Base-by-base conservation (phyloP, 257 asterid genomes). In the Ocimum tenuiflorum region DNA sequence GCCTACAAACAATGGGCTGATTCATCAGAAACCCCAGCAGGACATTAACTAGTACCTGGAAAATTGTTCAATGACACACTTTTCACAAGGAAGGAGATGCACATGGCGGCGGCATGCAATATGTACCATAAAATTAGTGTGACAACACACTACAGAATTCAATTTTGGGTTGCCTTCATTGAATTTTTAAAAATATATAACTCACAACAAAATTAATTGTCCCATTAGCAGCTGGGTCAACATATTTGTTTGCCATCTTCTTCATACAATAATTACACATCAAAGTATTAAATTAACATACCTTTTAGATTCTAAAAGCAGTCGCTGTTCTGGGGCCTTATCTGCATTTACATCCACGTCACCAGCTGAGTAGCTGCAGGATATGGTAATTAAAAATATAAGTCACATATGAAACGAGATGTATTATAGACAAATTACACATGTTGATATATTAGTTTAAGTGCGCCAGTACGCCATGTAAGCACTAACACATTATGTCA, bases 221-320 rank as follows among this genome's bases (percentile, higher is more conserved):
- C 51, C 31, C 54, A 47, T 59, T 48, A 57, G 48, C 24, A 67
- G 73, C 58, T n/a, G 45, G 13, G 43, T 62, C 50, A 10, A 12
- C 41, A 22, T 3, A 35, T 33, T 9, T 36, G 8, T 64, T 69
- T 51, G 46, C 51, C 51, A 43, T 35, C 60, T 54, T n/a, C 27
- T 22, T 56, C 31, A 42, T 11, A 45, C 7, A 68, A 27, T 7
- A 24, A 63, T 36, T 22, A 48, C 31, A 18, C 22, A 15, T 2
- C n/a, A 50, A 48, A 50, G 8, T 27, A 33, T 43, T 60, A 24
- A 48, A 42, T 36, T n/a, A 48, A 11, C 64, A 51, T 73, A 89
- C 98, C 98, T 92, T 74, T 81, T 85, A 39, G 96, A 82, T 82
- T 87, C 91, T 41, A 77, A 66, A 73, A 91, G 88, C 63, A 78